Percentiles rank a stretch among this genome's conserved stretches.
Evolutionary conservation across 352 stramenopile genomes (phyloP).

Genomic region (Pythium grandisporangium): DNA sequence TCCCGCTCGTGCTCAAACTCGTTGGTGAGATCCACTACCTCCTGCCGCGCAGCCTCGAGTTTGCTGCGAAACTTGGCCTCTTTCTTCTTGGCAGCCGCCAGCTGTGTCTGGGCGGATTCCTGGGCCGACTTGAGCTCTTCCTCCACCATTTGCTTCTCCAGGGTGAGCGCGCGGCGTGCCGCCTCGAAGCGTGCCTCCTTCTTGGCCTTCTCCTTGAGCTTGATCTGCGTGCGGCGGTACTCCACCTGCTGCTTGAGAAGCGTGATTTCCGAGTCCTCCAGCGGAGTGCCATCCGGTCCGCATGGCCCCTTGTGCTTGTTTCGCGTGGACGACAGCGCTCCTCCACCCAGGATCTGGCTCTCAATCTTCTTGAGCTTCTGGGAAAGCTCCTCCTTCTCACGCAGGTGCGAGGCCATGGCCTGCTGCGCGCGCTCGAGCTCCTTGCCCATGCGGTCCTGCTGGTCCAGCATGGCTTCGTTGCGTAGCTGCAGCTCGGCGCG

Average conservation of each 20-base stretch:
- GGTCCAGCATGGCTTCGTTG: constrained; percentile 54
- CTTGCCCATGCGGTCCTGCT: constrained; percentile 63
- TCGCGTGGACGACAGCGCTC: background rate
- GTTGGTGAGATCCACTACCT: constrained; percentile 75
- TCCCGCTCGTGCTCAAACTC: constrained; percentile 85
- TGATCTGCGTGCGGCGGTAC: constrained; percentile 66
- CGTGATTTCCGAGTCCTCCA: constrained; percentile 55
- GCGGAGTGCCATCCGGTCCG: constrained; percentile 1
- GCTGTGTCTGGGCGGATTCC: constrained; percentile 44
- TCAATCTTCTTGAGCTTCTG: constrained; percentile 74
- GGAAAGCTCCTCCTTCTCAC: constrained; percentile 52
- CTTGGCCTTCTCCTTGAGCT: constrained; percentile 67
- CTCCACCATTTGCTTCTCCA: constrained; percentile 71
- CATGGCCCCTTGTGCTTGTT: too few relatives aligned
- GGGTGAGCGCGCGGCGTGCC: constrained; percentile 32
- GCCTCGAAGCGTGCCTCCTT: constrained; percentile 58
- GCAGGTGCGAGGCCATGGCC: constrained; percentile 47
- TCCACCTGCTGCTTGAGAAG: constrained; percentile 80
- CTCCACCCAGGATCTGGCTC: constrained; percentile 59
- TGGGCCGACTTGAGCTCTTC: constrained; percentile 65
- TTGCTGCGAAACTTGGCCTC: constrained; percentile 60
- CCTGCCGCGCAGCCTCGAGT: constrained; percentile 63
- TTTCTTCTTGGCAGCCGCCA: constrained; percentile 50
- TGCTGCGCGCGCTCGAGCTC: constrained; percentile 67
- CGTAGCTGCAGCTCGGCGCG: constrained; percentile 50